These are phyloP conservation scores for Globisporangium paroecandrum DNA, from an alignment of 352 stramenopile species.

Conservation along the genomic window DNA sequence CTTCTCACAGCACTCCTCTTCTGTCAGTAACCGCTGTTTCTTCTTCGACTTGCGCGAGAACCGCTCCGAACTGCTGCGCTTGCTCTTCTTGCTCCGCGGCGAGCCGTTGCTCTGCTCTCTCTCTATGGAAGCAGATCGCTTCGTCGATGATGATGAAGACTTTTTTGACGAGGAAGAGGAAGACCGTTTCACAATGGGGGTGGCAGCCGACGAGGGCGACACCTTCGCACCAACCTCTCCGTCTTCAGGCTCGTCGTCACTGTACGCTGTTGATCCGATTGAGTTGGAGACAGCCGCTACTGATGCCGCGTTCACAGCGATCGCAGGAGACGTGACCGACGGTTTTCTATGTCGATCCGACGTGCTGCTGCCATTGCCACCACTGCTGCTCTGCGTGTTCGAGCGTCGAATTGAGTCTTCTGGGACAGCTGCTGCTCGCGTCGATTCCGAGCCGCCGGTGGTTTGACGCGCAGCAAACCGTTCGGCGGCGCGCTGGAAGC, in stretches of 20 bases:
- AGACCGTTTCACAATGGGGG: conserved; percentile 10
- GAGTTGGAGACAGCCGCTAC: background rate
- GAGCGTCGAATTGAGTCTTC: conserved; percentile 46
- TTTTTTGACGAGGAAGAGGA: conserved; percentile 2
- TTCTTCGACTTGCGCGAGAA: conserved; percentile 12
- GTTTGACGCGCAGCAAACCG: conserved; percentile 48
- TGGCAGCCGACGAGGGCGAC: background rate
- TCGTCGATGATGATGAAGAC: conserved; percentile 22
- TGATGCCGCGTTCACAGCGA: conserved; percentile 18
- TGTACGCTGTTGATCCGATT: conserved; percentile 2
- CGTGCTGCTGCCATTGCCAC: conserved; percentile 16
- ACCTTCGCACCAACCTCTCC: conserved; percentile 31
- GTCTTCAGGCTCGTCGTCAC: conserved; percentile 47
- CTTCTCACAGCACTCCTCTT: conserved; percentile 63
- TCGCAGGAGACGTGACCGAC: conserved; percentile 25
- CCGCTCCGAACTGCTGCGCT: conserved; percentile 6
- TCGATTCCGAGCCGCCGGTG: conserved; percentile 9
- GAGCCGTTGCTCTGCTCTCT: conserved; percentile 17
- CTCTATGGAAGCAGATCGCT: conserved; percentile 29
- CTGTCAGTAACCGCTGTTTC: conserved; percentile 34
- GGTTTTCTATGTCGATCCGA: conserved; percentile 31
- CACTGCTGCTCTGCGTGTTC: conserved; percentile 20
- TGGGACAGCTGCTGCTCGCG: background rate
- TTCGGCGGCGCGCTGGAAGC: conserved; percentile 67
- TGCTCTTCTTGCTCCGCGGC: conserved; percentile 32